These are phyloP conservation scores for Chytriomyces sp. DNA, from an alignment of 192 early-diverging fungal species.

Conservation along the genomic window DNA sequence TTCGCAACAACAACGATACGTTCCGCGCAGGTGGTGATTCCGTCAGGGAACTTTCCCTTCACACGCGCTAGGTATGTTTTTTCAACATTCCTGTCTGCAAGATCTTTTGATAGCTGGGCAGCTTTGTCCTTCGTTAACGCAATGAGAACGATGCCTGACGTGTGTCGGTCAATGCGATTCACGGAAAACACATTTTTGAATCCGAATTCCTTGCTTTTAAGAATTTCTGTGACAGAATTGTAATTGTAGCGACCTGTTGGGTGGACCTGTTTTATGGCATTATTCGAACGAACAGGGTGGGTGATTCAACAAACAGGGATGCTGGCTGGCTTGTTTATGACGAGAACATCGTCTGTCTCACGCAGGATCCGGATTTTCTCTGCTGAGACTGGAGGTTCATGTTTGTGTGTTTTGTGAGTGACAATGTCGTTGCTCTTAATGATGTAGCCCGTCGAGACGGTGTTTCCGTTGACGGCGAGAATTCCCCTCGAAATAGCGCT, in stretches of 20 bases:
- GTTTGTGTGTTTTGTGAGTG: conserved; percentile 85
- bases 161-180: conserved; percentile 91
- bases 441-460: conserved; percentile 58
- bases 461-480: conserved; percentile 75
- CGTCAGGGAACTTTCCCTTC: conserved; percentile 79
- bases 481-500: conserved; percentile 77
- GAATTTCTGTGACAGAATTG: conserved; percentile 63
- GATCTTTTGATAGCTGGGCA: conserved; percentile 63
- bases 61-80: conserved; percentile 92
- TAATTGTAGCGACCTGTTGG: conserved; percentile 85
- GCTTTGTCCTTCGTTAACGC: conserved; percentile 60
- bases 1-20: conserved; percentile 83
- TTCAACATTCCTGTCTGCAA: conserved; percentile 66
- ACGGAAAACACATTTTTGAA: conserved; percentile 49
- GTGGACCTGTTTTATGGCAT: conserved; percentile 52
- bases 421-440: conserved; percentile 81
- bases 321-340: conserved; percentile 89
- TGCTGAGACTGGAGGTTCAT: conserved; percentile 89
- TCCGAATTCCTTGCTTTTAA: conserved; percentile 32
- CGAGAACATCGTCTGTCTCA: conserved; percentile 63
- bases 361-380: conserved; percentile 64
- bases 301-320: conserved; percentile 67
- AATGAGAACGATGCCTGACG: conserved; percentile 88
- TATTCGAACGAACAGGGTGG: not conserved
- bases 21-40: conserved; percentile 60